phyloP scores from a whole-genome alignment of 2,329 filamentous ascomycete species.

The Byssochlamys sp. region DNA sequence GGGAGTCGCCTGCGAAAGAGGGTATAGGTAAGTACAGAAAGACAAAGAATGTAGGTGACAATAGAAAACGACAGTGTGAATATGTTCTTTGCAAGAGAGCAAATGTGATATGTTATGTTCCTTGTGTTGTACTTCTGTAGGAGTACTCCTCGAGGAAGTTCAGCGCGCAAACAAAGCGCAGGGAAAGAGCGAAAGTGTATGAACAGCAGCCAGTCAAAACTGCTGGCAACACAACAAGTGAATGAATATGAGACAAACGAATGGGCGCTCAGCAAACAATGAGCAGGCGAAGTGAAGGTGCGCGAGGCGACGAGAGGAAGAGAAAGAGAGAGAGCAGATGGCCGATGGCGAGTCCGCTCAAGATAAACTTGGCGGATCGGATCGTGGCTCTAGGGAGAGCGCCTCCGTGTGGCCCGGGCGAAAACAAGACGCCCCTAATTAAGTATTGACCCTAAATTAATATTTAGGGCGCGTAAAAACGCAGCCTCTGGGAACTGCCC shows the following conservation, averaged over 20 bases:
- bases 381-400: neutral
- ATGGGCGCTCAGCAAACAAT: neutral
- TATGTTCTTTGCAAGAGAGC: neutral
- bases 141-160: neutral
- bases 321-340: neutral
- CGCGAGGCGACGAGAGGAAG: neutral
- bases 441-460: neutral
- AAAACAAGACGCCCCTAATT: neutral
- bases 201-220: neutral
- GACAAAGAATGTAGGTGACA: neutral
- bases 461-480: neutral
- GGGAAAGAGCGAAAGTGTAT: neutral
- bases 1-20: neutral
- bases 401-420: neutral
- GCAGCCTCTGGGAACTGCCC: neutral
- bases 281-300: neutral
- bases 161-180: neutral
- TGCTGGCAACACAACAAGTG: neutral
- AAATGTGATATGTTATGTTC: neutral
- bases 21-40: neutral
- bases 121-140: neutral
- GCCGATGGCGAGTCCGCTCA: neutral
- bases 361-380: neutral
- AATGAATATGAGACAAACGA: neutral
- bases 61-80: neutral